phyloP scores from a whole-genome alignment of 2,329 filamentous ascomycete species.

The Hymenoscyphus repandus region DNA sequence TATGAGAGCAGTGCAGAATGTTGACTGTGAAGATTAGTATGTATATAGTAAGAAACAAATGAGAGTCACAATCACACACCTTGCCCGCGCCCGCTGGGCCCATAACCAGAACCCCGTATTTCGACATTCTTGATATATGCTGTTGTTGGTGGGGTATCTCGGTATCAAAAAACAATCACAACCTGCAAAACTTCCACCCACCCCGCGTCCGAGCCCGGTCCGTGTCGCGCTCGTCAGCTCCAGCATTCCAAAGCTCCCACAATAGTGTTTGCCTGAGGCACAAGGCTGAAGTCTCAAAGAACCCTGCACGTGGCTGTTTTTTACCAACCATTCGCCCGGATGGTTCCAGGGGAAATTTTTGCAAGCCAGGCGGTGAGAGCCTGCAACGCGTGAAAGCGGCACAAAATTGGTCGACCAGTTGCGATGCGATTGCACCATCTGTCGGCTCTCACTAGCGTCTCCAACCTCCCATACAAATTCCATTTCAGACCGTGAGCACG shows the following conservation, averaged over 20 bases:
- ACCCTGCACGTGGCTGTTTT: background rate
- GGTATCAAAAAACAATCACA: background rate
- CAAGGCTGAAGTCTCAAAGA: background rate
- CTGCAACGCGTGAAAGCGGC: background rate
- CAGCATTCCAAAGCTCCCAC: no score
- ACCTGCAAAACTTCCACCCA: background rate
- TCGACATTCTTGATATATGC: conserved; percentile 4
- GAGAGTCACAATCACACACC: background rate
- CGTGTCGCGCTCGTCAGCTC: background rate
- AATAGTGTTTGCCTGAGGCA: background rate
- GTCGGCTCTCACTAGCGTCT: background rate
- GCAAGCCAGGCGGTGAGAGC: background rate
- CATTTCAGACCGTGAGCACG: background rate
- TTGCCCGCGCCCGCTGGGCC: conserved; percentile 8
- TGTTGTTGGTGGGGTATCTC: background rate
- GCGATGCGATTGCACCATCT: background rate
- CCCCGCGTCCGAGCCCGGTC: background rate
- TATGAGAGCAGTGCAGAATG: conserved; percentile 90
- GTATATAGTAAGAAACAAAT: conserved; percentile 10
- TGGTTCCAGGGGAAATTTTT: background rate
- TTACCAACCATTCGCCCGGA: background rate
- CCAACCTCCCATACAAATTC: background rate
- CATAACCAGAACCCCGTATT: conserved; percentile 11
- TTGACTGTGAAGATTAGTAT: conserved; percentile 55
- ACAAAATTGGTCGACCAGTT: background rate